Evolutionary conservation across 257 asterid species (phyloP).

Genomic region (Fraxinus excelsior): DNA sequence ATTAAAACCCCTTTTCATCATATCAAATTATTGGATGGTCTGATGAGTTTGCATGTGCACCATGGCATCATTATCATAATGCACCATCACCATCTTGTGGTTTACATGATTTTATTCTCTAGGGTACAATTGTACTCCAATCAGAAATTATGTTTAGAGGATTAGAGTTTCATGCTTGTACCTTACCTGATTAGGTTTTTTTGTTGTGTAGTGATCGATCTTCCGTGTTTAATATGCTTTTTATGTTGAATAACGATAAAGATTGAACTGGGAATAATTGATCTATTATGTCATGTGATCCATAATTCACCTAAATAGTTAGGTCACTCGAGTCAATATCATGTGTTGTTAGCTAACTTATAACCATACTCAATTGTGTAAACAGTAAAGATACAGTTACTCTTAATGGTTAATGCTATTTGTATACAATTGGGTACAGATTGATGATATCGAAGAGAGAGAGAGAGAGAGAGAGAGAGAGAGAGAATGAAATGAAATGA

Average conservation of each 20-base stretch:
- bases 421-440: too few relatives aligned
- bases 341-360: too few relatives aligned
- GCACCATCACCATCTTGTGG: slow-evolving; percentile 7
- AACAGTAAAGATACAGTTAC: too few relatives aligned
- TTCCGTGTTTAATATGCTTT: neutral
- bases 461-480: too few relatives aligned
- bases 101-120: neutral
- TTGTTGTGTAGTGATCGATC: neutral
- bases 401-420: too few relatives aligned
- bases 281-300: neutral
- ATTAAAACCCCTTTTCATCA: neutral
- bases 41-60: slow-evolving; percentile 48
- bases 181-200: neutral
- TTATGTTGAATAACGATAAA: neutral
- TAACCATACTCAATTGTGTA: too few relatives aligned
- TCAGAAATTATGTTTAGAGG: neutral
- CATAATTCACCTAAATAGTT: neutral
- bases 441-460: too few relatives aligned
- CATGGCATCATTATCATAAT: slow-evolving; percentile 25
- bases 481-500: too few relatives aligned
- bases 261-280: neutral
- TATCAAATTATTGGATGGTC: slow-evolving; percentile 23
- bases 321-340: neutral
- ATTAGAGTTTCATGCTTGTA: neutral
- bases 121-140: neutral